Conservation (phyloP, 805 yeast species). For the Maudiozyma pseudohumilis region DNA sequence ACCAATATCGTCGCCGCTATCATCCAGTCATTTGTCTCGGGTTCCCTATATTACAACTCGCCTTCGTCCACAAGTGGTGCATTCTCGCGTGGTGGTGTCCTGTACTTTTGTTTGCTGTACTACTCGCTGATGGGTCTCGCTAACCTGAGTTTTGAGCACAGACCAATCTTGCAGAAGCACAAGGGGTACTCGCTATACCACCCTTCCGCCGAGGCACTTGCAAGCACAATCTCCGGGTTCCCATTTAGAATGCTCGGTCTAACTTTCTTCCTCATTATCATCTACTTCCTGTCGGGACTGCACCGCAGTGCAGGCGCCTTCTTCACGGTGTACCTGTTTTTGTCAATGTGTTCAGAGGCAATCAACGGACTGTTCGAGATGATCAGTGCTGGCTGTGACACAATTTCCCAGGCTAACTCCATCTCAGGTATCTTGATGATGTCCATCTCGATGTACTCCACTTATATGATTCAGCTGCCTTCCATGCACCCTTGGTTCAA, state of each 20-base stretch:
- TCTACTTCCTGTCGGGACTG: conserved; percentile 50
- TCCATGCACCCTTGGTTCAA: conserved; percentile 59
- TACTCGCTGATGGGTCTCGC: conserved; percentile 42
- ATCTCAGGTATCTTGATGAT: conserved; percentile 44
- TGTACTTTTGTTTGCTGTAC: conserved; percentile 51
- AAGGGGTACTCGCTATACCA: conserved; percentile 61
- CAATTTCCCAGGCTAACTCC: conserved; percentile 46
- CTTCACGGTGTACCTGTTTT: conserved; percentile 41
- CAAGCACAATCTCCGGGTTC: conserved; percentile 48
- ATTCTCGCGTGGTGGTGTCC: conserved; percentile 54
- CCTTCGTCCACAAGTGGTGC: conserved; percentile 45
- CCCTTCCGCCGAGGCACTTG: conserved; percentile 69
- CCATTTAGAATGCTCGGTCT: conserved; percentile 48
- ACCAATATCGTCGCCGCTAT: conserved; percentile 26
- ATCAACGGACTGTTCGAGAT: conserved; percentile 38
- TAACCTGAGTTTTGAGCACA: conserved; percentile 39
- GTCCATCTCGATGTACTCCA: conserved; percentile 45
- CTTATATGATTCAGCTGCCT: conserved; percentile 49
- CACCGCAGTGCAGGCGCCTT: conserved; percentile 44
- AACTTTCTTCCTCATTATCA: conserved; percentile 37
- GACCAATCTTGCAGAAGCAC: conserved; percentile 62
- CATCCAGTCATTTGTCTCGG: conserved; percentile 49
- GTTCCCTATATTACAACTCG: conserved; percentile 52
- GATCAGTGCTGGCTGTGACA: conserved; percentile 41
- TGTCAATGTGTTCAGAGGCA: conserved; percentile 18